These are phyloP conservation scores for Albizia julibrissin DNA, from an alignment of 306 rosid genomes.

Conservation along the genomic window DNA sequence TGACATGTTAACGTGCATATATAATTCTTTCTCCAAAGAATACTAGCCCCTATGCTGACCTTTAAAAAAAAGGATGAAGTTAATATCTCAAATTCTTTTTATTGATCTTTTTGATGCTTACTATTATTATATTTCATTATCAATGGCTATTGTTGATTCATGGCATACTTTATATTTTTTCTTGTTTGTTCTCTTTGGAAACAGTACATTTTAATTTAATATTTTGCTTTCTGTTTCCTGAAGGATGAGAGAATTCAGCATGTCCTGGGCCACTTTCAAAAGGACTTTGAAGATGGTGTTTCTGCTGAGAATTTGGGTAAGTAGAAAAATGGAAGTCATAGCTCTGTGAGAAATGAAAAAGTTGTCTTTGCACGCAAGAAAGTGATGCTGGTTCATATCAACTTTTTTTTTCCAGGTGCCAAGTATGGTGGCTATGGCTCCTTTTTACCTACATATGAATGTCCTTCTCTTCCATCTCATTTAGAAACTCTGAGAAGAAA, in stretches of 20 bases:
- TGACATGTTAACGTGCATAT: conserved; percentile 12
- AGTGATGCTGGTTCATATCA: conserved; percentile 38
- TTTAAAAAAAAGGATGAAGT: neutral
- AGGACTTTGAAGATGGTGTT: conserved; percentile 71
- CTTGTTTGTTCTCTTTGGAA: conserved; percentile 18
- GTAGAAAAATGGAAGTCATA: conserved; percentile 38
- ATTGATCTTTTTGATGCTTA: conserved; percentile 17
- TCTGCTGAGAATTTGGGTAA: conserved; percentile 74
- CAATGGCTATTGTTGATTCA: conserved; percentile 6
- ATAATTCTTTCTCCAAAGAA: conserved; percentile 9
- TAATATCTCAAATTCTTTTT: conserved; percentile 17
- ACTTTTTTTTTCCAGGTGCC: conserved; percentile 60
- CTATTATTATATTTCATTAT: conserved; percentile 6
- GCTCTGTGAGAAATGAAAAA: conserved; percentile 37
- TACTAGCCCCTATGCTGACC: neutral
- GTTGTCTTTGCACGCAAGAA: conserved; percentile 32
- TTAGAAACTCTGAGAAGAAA: conserved; percentile 56
- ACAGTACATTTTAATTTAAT: conserved; percentile 23
- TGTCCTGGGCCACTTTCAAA: conserved; percentile 75
- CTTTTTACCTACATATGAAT: conserved; percentile 64
- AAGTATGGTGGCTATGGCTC: conserved; percentile 78
- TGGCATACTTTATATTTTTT: conserved; percentile 13
- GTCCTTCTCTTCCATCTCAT: conserved; percentile 40
- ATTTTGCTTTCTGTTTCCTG: conserved; percentile 25
- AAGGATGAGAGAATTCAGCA: conserved; percentile 66